Evolutionary conservation across 306 rosid species (phyloP).

Genomic region (Cucurbita maxima): DNA sequence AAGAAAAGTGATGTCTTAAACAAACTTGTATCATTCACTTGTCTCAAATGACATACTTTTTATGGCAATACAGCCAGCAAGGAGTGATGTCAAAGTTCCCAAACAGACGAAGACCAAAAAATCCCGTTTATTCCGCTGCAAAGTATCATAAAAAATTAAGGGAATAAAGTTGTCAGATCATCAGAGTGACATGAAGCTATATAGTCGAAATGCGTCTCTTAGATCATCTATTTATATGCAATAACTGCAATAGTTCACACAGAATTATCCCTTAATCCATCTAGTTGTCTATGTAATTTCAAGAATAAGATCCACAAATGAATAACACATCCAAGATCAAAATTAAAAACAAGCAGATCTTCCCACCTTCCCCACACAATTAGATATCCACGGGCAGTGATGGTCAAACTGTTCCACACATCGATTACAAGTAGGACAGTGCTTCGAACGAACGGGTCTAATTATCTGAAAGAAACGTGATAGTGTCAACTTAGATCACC

Average conservation of each 20-base stretch:
- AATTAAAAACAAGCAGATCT: constrained; percentile 5
- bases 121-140: constrained; percentile 91
- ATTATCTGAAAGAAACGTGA: constrained; percentile 53
- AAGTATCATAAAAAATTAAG: constrained; percentile 19
- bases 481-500: constrained; percentile 11
- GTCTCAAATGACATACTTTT: constrained; percentile 43
- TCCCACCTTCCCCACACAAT: constrained; percentile 90
- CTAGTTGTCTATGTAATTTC: neutral
- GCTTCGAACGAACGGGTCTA: constrained; percentile 90
- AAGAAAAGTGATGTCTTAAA: neutral
- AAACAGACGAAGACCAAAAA: constrained; percentile 66
- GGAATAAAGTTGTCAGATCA: neutral
- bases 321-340: neutral
- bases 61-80: constrained; percentile 34
- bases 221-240: neutral
- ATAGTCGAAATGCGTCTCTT: neutral
- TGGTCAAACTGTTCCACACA: constrained; percentile 97
- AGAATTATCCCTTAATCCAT: neutral
- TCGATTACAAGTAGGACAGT: constrained; percentile 82
- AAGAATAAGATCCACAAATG: neutral
- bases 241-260: neutral
- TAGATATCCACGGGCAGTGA: constrained; percentile 99
- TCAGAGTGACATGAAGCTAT: neutral
- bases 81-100: constrained; percentile 39
- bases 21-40: constrained; percentile 10